phyloP scores from a whole-genome alignment of 2,329 filamentous ascomycete species.

The Diaporthe citri region DNA sequence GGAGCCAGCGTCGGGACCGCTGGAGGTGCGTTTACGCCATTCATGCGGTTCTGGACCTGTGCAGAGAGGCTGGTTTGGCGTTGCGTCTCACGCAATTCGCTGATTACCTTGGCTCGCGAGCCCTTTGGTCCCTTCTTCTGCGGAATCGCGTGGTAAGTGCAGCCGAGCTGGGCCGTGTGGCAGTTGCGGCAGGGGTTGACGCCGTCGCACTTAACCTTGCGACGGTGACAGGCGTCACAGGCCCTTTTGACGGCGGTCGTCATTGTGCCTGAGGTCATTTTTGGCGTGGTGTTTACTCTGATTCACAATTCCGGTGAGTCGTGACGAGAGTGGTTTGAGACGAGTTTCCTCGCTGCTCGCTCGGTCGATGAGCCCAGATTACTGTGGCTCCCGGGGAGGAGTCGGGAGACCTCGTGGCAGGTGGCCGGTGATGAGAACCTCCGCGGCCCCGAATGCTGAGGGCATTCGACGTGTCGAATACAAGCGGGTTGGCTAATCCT shows the following conservation, averaged over 20 bases:
- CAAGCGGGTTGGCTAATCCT: background rate
- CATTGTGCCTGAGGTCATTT: constrained; percentile 50
- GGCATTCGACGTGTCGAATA: constrained; percentile 14
- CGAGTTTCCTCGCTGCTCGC: background rate
- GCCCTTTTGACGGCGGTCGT: constrained; percentile 70
- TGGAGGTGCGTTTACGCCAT: constrained; percentile 64
- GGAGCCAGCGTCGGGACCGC: constrained; percentile 63
- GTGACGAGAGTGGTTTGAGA: background rate
- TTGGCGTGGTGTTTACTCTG: constrained; percentile 20
- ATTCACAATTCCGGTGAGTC: constrained; percentile 4
- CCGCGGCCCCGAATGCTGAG: constrained; percentile 22
- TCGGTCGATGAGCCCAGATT: constrained; percentile 15
- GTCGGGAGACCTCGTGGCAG: constrained; percentile 34
- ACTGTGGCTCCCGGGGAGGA: constrained; percentile 23
- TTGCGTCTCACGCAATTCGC: constrained; percentile 77
- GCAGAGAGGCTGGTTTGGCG: constrained; percentile 73
- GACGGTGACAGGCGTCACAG: constrained; percentile 80
- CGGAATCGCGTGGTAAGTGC: constrained; percentile 81
- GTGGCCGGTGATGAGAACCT: constrained; percentile 30
- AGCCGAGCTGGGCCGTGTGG: constrained; percentile 73
- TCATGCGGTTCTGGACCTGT: constrained; percentile 71
- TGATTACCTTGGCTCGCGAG: constrained; percentile 80
- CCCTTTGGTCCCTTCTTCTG: constrained; percentile 84
- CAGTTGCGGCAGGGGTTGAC: constrained; percentile 80
- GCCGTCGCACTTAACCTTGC: constrained; percentile 81